Base-by-base conservation (phyloP, 768 basidiomycete genomes). In the Leccinum uliginosum region DNA sequence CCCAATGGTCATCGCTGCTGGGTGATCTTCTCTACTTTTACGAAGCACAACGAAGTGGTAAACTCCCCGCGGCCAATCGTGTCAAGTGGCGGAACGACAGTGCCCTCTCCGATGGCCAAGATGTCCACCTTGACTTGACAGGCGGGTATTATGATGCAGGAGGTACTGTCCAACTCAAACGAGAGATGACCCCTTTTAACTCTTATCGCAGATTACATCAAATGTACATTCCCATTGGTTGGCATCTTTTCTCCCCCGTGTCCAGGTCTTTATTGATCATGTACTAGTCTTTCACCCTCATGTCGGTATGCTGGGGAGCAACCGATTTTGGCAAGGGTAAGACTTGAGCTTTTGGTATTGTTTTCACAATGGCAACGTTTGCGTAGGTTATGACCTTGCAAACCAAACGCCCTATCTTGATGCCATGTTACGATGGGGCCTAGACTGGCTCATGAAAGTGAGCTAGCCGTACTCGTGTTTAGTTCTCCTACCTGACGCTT, bases 131-230 rank as follows among this genome's bases (percentile, higher is more conserved):
- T 15, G 89, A 98, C 69, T 73, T 97, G 52, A 84, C 79, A 30
- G 92, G 93, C 69, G 95, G 94, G 7, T 96, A 87, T 68, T 95
- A 91, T 67, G 94, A 96, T 77, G 93, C 94, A 58, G 93, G 93
- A 76, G 90, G 90, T 89, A 65, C 65, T 76, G 63, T 58, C 44
- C 35, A 19, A 34, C 50, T 35, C 15, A 19, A 17, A 29, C 29
- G n/a, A 46, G 45, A 45, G 11, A 43, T 49, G 11, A 23, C 9
- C 4, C 54, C 19, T 34, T 45, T 35, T 52, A 58, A 54, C 45
- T 21, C 19, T 38, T 61, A 29, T 49, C 51, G 30, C 59, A 89
- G 89, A 94, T 73, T 96, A 87, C 70, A 87, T 94, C 72, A 96
- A 95, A 67, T 86, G 84, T 51, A 89, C 91, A 3, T 95, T 84